Base-by-base conservation (phyloP, 495 filamentous ascomycete species). In the Neurospora tetraspora region DNA sequence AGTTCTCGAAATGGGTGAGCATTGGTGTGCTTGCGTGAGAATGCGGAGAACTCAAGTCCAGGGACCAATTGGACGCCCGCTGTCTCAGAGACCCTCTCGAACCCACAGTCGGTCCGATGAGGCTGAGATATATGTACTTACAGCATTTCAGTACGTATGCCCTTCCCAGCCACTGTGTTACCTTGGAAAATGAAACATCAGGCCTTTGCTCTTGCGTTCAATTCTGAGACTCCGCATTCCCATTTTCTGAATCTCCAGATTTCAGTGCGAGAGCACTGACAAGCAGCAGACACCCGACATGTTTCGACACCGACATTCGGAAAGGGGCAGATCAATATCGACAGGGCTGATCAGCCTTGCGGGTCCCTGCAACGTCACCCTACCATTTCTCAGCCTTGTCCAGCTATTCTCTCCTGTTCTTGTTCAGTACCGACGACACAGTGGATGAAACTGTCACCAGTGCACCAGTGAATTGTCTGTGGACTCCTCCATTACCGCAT, bases 91-190 rank as follows among this genome's bases (percentile, higher is more conserved):
- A 43, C 75, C 71, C 73, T 73, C 71, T 37, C 43, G 5, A 14
- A 43, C 68, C 72, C 75, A 76, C 69, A 80, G 70, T 80, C 78
- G 79, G 79, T 59, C 79, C 79, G 79, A 80, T 73, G 71, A 80
- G 79, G 79, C 79, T 80, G 71, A 34, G 14, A 65, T 65, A 34
- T 34, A 65, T 65, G 18, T 34, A 31, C 53, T 61, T 61, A 4
- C 53, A 61, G 53, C 53, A 53, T 53, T 53, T 1, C 20, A 27
- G 45, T 53, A 27, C 45, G 20, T 27, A 53, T 14, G 23, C 45
- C 20, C 6, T 20, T 23, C n/a, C 42, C 45, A 27, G 45, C 10
- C 45, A 53, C 10, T 8, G 53, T 34, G 27, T 65, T 65, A 65
- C 53, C 27, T 59, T 65, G 53, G 53, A 65, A 65, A 27, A 34